A percentile compares a stretch with the other conserved stretches of the same genome.
These are phyloP conservation scores for Paecilomyces variotii DNA, from an alignment of 2,329 filamentous ascomycete species.

Conservation along the genomic window DNA sequence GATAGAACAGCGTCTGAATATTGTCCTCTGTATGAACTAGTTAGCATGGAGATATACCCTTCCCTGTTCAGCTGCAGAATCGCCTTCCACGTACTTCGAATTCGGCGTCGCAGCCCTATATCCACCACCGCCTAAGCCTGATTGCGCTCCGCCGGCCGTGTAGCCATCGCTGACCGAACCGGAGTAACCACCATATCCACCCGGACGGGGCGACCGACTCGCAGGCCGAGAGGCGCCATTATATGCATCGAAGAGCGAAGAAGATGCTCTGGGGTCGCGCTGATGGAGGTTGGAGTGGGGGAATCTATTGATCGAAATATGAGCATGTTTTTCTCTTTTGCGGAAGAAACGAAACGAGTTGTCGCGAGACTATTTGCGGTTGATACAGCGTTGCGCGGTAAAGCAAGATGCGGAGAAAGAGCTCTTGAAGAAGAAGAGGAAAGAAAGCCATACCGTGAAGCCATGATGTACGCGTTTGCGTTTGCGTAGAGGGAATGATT, in stretches of 20 bases:
- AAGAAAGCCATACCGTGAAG: constrained; percentile 23
- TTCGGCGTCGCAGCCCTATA: constrained; percentile 63
- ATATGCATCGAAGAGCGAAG: constrained; percentile 69
- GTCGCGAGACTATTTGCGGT: background rate
- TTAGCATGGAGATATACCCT: background rate
- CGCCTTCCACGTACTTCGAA: constrained; percentile 44
- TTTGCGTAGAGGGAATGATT: constrained; percentile 2
- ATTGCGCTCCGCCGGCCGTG: constrained; percentile 11
- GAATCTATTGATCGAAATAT: constrained; percentile 44
- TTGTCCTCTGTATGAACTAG: constrained; percentile 56
- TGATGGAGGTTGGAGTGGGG: constrained; percentile 62
- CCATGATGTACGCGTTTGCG: constrained; percentile 17
- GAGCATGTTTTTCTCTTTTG: background rate
- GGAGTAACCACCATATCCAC: constrained; percentile 41
- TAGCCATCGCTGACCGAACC: constrained; percentile 3
- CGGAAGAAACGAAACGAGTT: background rate
- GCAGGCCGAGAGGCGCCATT: constrained; percentile 41
- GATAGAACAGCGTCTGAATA: constrained; percentile 88
- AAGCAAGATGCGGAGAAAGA: background rate
- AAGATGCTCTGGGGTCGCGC: constrained; percentile 56
- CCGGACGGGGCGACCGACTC: constrained; percentile 38
- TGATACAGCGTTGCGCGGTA: background rate
- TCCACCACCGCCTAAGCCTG: constrained; percentile 21
- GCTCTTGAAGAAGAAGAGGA: background rate
- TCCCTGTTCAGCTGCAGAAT: background rate